A percentile compares a stretch with the other conserved stretches of the same genome.
Evolutionary conservation across 495 filamentous ascomycete species (phyloP).

Genomic region (Letharia lupina): DNA sequence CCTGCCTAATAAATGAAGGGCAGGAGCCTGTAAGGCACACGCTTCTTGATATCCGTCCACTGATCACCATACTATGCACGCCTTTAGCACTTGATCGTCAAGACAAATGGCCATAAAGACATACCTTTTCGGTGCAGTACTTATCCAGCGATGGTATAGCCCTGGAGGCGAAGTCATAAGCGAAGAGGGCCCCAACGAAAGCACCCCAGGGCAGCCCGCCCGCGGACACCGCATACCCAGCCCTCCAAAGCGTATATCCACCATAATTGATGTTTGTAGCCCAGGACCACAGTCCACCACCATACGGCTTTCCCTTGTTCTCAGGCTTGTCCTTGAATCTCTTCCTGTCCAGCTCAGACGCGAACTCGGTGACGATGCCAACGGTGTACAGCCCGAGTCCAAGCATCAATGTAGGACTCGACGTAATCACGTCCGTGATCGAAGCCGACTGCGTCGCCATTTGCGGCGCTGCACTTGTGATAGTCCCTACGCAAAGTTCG

Average conservation of each 20-base stretch:
- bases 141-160: slow-evolving; percentile 42
- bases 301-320: slow-evolving; percentile 48
- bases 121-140: slow-evolving; percentile 39
- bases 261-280: slow-evolving; percentile 55
- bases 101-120: slow-evolving; percentile 4
- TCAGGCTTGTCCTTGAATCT: slow-evolving; percentile 43
- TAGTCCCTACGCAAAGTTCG: background rate
- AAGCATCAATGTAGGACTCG: slow-evolving; percentile 31
- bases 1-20: slow-evolving; percentile 26
- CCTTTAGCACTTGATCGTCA: background rate
- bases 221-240: slow-evolving; percentile 41
- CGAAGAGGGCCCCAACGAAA: slow-evolving; percentile 33
- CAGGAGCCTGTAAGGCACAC: slow-evolving; percentile 38
- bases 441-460: slow-evolving; percentile 15
- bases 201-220: slow-evolving; percentile 40
- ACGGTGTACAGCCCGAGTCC: slow-evolving; percentile 38
- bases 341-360: slow-evolving; percentile 45
- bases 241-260: slow-evolving; percentile 48
- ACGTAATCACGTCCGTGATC: slow-evolving; percentile 21
- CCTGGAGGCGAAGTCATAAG: slow-evolving; percentile 38
- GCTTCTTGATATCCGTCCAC: slow-evolving; percentile 38
- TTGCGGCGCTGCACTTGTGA: slow-evolving; percentile 33
- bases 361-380: slow-evolving; percentile 42
- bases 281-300: slow-evolving; percentile 42
- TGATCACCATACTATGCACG: slow-evolving; percentile 32